Evolutionary conservation across 305 asterid genomes (phyloP).

Genomic region (Plantago lanceolata): DNA sequence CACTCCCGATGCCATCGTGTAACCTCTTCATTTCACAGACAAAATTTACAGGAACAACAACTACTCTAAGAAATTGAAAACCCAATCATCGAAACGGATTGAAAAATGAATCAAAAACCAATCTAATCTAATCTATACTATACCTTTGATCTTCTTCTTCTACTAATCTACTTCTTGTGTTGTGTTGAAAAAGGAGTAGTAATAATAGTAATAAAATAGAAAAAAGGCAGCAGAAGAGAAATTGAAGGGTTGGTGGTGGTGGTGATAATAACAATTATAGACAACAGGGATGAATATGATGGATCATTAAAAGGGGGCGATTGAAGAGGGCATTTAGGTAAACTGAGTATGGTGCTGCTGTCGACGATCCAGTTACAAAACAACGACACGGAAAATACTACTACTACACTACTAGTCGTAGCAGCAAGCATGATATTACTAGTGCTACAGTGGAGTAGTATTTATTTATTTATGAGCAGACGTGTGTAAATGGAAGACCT

Average conservation of each 20-base stretch:
- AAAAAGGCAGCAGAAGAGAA: neutral
- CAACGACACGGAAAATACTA: too few species aligned
- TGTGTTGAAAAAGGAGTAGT: neutral
- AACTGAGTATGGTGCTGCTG: slow-evolving; percentile 24
- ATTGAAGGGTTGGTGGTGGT: slow-evolving; percentile 16
- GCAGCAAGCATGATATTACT: neutral
- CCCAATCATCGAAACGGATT: too few species aligned
- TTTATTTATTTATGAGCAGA: slow-evolving; percentile 1
- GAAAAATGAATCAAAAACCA: too few species aligned
- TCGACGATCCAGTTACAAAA: too few species aligned
- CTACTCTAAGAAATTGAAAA: neutral
- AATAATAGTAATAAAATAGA: neutral
- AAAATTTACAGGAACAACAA: too few species aligned
- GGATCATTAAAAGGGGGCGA: slow-evolving; percentile 14
- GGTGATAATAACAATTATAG: slow-evolving; percentile 26
- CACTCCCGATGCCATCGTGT: too few species aligned
- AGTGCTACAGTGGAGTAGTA: too few species aligned
- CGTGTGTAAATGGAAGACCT: slow-evolving; percentile 37
- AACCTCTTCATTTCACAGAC: too few species aligned
- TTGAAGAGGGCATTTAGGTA: slow-evolving; percentile 35
- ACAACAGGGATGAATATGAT: slow-evolving; percentile 21
- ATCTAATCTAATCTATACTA: too few species aligned
- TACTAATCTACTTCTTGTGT: too few species aligned
- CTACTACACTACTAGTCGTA: neutral
- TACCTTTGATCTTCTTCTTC: too few species aligned